Percentiles rank a stretch among this genome's conserved stretches.
phyloP scores from a whole-genome alignment of 1,284 basidiomycete species.

The Hemileia vastatrix region DNA sequence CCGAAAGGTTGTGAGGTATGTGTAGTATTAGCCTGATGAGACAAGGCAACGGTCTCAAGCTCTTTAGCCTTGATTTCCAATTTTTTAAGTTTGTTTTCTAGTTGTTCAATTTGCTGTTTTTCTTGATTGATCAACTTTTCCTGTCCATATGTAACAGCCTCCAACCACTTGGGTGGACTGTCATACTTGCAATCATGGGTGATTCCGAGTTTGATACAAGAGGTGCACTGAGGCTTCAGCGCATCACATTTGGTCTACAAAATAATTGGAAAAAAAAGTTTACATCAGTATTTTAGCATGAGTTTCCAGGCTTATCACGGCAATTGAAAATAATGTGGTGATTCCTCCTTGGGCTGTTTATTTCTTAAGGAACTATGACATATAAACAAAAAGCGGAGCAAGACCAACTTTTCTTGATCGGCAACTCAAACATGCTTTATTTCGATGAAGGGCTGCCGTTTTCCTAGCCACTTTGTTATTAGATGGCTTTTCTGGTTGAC shows the following conservation, averaged over 20 bases:
- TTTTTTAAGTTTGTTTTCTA: constrained; percentile 5
- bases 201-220: constrained; percentile 8
- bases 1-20: no score
- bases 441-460: constrained; percentile 23
- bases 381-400: no score
- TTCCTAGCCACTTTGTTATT: no score
- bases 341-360: no score
- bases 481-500: no score
- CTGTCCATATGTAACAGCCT: constrained; percentile 5
- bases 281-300: neutral
- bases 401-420: constrained; percentile 11
- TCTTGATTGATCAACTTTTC: constrained; percentile 8
- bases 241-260: constrained; percentile 21
- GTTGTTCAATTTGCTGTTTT: constrained; percentile 6
- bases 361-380: no score
- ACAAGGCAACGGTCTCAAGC: no score
- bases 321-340: no score
- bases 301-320: no score
- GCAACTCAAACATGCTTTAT: constrained; percentile 22
- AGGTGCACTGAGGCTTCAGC: constrained; percentile 16
- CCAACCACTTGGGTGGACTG: constrained; percentile 20
- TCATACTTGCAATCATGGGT: constrained; percentile 18
- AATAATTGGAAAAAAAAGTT: neutral
- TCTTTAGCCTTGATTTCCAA: no score
- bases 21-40: no score